These are phyloP conservation scores for Phytopythium vexans DNA, from an alignment of 352 stramenopile species.

Conservation along the genomic window DNA sequence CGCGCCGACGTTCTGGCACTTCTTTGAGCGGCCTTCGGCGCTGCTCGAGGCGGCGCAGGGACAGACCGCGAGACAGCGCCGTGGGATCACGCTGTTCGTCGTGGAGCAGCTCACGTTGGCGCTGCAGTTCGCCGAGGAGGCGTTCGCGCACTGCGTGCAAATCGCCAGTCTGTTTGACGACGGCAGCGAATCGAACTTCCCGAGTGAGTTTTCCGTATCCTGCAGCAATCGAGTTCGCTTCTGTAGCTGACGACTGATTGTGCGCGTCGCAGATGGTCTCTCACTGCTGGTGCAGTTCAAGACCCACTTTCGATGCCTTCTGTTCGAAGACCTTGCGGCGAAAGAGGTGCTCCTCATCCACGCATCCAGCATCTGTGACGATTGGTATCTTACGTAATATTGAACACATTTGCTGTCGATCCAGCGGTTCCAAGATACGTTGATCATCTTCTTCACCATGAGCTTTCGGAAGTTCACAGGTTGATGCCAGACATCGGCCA, in stretches of 20 bases:
- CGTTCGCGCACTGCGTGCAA: slow-evolving; percentile 65
- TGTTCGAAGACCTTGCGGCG: slow-evolving; percentile 45
- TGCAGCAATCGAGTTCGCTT: no score
- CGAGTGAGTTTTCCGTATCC: no score
- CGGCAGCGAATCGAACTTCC: not conserved
- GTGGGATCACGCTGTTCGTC: slow-evolving; percentile 41
- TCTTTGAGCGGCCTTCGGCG: slow-evolving; percentile 33
- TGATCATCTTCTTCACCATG: slow-evolving; percentile 72
- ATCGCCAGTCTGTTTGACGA: slow-evolving; percentile 59
- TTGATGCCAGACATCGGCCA: not conserved
- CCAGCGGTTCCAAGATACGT: slow-evolving; percentile 54
- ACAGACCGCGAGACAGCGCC: slow-evolving; percentile 7
- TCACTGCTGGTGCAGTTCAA: slow-evolving; percentile 53
- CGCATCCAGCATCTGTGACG: not conserved
- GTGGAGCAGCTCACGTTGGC: slow-evolving; percentile 66
- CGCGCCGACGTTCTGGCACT: slow-evolving; percentile 59
- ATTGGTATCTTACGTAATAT: no score
- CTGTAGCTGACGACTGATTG: not conserved
- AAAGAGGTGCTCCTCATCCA: slow-evolving; percentile 13
- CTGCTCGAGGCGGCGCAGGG: slow-evolving; percentile 6
- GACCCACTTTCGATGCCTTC: slow-evolving; percentile 39
- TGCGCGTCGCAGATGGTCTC: not conserved
- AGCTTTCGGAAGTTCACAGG: slow-evolving; percentile 63
- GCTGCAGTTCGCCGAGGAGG: slow-evolving; percentile 70
- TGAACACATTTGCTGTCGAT: not conserved